Evolutionary conservation across 192 early-diverging fungal genomes (phyloP), one percentile per base, ranked within the genome.

Genomic region (Coemansia sp.): DNA sequence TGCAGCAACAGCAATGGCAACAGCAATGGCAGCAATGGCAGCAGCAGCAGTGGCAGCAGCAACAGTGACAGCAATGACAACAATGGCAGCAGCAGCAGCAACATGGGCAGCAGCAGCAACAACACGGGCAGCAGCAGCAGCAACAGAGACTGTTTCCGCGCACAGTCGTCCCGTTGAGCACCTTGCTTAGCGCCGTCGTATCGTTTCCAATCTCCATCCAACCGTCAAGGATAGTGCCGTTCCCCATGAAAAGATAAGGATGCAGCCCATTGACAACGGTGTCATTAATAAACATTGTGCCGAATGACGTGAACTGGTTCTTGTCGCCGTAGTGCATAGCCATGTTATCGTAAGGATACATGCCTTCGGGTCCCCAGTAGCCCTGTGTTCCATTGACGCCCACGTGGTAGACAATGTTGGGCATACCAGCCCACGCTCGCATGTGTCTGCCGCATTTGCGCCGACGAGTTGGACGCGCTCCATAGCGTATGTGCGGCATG

Each of bases 251-350:
- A 11, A 73, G 8, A 21, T 73, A 73, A 31, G 70, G 63, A 32
- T 66, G 63, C 7, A 73, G 56, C 2, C 70, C 70, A 14, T 73
- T 51, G 27, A 66, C 60, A 2, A 66, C 63, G 3, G 70, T 74
- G 49, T 74, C 64, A 47, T 74, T 74, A 29, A 67, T 63, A 33
- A 74, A 74, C 70, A 74, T 66, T n/a, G 70, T 74, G 45, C 70
- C 70, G 32, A 56, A 63, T 17, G 70, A 62, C 10, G 57, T 53
- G 30, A 50, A 59, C 41, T 74, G 59, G 47, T 67, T 53, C 19
- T 67, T 74, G 54, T 67, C 64, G 51, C 70, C 70, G 47, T 59
- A 74, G 26, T 49, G 55, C 70, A 74, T 74, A 3, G 61, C 30
- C 29, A 74, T 47, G 34, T 66, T 67, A 39, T 74, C 70, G 34